Evolutionary conservation across 1,139 yeast species (phyloP), one percentile per base, ranked within the genome.

Genomic region (Pichia sorboxylosa): DNA sequence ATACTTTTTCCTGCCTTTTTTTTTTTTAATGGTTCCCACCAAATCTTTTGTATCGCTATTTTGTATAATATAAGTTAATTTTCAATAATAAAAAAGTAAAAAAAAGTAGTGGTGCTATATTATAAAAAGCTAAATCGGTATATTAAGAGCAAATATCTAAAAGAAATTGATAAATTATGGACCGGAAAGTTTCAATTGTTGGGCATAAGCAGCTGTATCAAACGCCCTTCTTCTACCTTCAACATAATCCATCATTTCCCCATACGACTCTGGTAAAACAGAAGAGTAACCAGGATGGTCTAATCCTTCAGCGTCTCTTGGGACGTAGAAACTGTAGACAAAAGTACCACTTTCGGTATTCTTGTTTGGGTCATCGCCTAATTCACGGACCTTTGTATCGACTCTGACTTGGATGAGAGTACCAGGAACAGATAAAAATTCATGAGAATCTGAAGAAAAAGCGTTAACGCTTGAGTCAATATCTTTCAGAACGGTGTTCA

Each of bases 181-280:
- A 15, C 43, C 46, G 18, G 39, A 41, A 5, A 39, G 30, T 39
- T 53, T 59, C 33, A 58, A 40, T 39, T 58, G 61, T 35, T 63
- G 66, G 9, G 76, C 82, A 49, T 66, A 83, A 36, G 66, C 65
- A 29, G 90, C 87, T 17, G 94, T 83, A 36, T 79, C 92, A 32
- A 65, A 66, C 4, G 94, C 93, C 58, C 92, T 73, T 63, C 96
- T 76, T 58, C 94, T 73, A 23, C 93, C 96, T 48, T 80, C 87
- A 19, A 85, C 66, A 51, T 80, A 85, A 48, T 76, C 81, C 77
- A 85, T 84, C 94, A 85, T 85, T 55, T 85, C 96, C 17, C 77
- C 69, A 52, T 85, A 85, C 1, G 93, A 74, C 54, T 81, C 83
- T 6, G 96, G 96, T 35, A 85, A 64, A 33, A 85, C 87, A 5